Evolutionary conservation across 169 alveolate species (phyloP).

Genomic region (Eimeria falciformis): DNA sequence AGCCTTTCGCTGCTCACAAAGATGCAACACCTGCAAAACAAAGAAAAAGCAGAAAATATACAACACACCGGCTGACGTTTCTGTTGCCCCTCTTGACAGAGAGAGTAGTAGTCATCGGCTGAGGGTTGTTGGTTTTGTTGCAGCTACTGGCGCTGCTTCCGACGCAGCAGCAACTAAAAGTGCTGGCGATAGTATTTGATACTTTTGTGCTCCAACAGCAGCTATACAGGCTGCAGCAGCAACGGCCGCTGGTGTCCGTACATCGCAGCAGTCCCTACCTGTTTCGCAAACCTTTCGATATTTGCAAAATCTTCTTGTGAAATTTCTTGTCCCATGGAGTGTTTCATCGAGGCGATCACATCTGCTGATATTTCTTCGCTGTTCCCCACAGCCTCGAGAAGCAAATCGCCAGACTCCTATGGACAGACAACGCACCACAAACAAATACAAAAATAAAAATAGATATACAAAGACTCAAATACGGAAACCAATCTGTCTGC

Average conservation of each 20-base stretch:
- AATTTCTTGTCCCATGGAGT: conserved; percentile 98
- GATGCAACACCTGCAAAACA: conserved; percentile 60
- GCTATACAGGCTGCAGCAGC: conserved; percentile 15
- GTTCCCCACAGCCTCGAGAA: conserved; percentile 88
- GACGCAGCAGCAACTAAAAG: background rate
- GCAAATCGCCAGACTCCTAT: conserved; percentile 57
- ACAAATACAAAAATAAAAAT: background rate
- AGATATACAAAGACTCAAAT: background rate
- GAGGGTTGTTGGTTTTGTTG: too few relatives aligned
- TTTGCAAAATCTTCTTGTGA: conserved; percentile 93
- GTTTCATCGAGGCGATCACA: conserved; percentile 91
- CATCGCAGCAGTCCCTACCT: conserved; percentile 79
- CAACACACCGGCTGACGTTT: background rate
- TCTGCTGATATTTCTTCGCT: conserved; percentile 93
- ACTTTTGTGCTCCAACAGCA: background rate
- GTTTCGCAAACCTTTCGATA: conserved; percentile 93
- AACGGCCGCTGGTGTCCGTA: background rate
- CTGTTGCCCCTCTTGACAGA: too few relatives aligned
- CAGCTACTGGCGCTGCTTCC: background rate
- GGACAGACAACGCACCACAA: background rate
- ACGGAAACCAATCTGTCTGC: too few relatives aligned
- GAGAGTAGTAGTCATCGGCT: too few relatives aligned
- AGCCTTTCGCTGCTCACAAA: conserved; percentile 70
- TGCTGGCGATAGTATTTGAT: background rate
- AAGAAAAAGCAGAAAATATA: background rate